Conservation (phyloP, 495 filamentous ascomycete genomes). For the Chaetomidium leptoderma region DNA sequence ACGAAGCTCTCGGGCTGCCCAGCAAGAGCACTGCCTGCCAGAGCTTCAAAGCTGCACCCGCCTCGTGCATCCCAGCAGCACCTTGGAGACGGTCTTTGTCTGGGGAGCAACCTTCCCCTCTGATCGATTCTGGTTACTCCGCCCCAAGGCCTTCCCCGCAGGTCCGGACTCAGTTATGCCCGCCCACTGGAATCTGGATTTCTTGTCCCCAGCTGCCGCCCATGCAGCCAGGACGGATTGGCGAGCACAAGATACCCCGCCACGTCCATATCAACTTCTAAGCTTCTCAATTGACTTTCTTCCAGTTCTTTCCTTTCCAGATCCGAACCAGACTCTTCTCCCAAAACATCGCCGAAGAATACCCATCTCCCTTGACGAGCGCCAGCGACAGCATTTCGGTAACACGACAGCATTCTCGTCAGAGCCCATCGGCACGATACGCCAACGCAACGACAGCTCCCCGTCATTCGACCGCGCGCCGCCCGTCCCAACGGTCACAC, state of each 20-base stretch:
- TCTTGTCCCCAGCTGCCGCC: not conserved
- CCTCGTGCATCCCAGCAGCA: not conserved
- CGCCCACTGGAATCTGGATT: conserved; percentile 10
- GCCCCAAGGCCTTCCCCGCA: no score
- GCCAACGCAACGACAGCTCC: not conserved
- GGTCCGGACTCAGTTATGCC: not conserved
- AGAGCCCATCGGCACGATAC: not conserved
- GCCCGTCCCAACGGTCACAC: conserved; percentile 1
- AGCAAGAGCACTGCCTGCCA: not conserved
- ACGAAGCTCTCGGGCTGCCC: not conserved
- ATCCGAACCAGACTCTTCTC: not conserved
- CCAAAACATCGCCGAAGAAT: conserved; percentile 13
- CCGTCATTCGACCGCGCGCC: conserved; percentile 6
- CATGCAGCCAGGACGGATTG: not conserved
- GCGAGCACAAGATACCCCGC: conserved; percentile 9
- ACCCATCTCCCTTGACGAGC: not conserved
- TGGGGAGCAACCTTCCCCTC: no score
- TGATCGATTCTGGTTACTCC: no score
- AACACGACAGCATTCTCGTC: conserved; percentile 22
- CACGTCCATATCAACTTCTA: not conserved
- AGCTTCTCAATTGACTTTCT: not conserved
- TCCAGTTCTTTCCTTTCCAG: not conserved
- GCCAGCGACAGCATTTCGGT: not conserved
- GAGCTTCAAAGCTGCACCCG: conserved; percentile 8
- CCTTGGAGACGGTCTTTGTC: conserved; percentile 8